These are phyloP conservation scores for Castanea sativa DNA, from an alignment of 306 rosid species.

Conservation along the genomic window DNA sequence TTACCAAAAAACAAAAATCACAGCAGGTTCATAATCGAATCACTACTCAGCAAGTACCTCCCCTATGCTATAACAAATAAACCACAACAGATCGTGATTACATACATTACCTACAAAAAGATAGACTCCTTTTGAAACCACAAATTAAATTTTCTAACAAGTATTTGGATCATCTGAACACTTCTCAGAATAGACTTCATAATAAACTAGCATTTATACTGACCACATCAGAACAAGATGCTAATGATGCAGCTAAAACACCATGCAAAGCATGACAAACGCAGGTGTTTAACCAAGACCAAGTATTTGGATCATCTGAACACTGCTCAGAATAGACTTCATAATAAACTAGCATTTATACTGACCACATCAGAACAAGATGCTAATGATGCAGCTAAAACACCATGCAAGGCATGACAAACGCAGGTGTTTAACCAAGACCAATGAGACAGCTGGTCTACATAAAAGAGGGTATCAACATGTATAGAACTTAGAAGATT, in stretches of 20 bases:
- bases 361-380: not conserved
- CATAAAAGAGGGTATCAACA: not conserved
- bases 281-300: too few species aligned
- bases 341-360: not conserved
- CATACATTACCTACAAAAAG: not conserved
- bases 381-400: not conserved
- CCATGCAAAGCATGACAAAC: too few species aligned
- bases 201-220: not conserved
- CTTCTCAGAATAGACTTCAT: not conserved
- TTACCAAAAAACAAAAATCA: not conserved
- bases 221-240: not conserved
- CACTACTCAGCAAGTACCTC: conserved; percentile 3
- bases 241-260: not conserved
- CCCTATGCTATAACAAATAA: not conserved
- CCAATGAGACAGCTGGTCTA: not conserved
- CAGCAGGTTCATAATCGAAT: not conserved
- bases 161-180: not conserved
- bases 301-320: too few species aligned
- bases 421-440: not conserved
- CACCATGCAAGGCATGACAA: not conserved
- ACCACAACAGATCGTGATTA: too few species aligned
- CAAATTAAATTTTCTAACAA: not conserved
- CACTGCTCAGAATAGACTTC: not conserved
- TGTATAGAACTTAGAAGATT: not conserved
- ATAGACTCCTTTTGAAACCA: not conserved